Percentiles rank a stretch among this genome's conserved stretches.
These are phyloP conservation scores for Amyloporia xantha DNA, from an alignment of 768 basidiomycete genomes.

Conservation along the genomic window DNA sequence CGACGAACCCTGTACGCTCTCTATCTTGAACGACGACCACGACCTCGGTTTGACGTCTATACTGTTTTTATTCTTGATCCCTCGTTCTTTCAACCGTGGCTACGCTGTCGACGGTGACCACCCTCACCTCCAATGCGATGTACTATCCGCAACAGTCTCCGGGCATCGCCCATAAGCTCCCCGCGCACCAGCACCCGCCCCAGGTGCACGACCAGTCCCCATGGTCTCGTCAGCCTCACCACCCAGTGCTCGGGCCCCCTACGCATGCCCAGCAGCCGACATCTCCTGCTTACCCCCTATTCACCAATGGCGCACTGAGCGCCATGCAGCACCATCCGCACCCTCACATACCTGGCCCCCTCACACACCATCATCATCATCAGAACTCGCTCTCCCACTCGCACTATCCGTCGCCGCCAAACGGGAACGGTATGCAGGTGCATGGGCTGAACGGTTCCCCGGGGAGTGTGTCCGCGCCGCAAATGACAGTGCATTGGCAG, in stretches of 20 bases:
- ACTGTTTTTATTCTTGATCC: background rate
- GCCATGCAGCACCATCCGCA: slow-evolving; percentile 58
- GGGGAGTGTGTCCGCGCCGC: slow-evolving; percentile 40
- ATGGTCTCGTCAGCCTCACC: slow-evolving; percentile 58
- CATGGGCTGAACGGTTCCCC: slow-evolving; percentile 44
- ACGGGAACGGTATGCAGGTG: slow-evolving; percentile 39
- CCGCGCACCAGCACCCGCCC: slow-evolving; percentile 46
- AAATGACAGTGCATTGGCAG: slow-evolving; percentile 85
- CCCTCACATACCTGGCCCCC: slow-evolving; percentile 43
- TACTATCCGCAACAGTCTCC: slow-evolving; percentile 84
- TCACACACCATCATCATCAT: slow-evolving; percentile 59
- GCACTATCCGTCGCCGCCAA: slow-evolving; percentile 73
- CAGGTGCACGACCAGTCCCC: slow-evolving; percentile 53
- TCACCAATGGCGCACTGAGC: slow-evolving; percentile 46
- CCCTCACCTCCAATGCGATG: slow-evolving; percentile 45
- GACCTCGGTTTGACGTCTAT: slow-evolving; percentile 10
- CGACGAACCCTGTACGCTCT: slow-evolving; percentile 21
- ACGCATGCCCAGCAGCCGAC: slow-evolving; percentile 52
- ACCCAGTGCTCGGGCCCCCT: slow-evolving; percentile 43
- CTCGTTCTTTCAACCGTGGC: background rate
- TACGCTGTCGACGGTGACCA: slow-evolving; percentile 13
- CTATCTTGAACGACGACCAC: slow-evolving; percentile 22
- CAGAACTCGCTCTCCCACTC: slow-evolving; percentile 67
- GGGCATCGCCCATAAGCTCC: slow-evolving; percentile 69
- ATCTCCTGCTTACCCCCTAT: slow-evolving; percentile 71